Base-by-base conservation (phyloP, 75 land plant species). In the Chamaecyparis obtusa region DNA sequence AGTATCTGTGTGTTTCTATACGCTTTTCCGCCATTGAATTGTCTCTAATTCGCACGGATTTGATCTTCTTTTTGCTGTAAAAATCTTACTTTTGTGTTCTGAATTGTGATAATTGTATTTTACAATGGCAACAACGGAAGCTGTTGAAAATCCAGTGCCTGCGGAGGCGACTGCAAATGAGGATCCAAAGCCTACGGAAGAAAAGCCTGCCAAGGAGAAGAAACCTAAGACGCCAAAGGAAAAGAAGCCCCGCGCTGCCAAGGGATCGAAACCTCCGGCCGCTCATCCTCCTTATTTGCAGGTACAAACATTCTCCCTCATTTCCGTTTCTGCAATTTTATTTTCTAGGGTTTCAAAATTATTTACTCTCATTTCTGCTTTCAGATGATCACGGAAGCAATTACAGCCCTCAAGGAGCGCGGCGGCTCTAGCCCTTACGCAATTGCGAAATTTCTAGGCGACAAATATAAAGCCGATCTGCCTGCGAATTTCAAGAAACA, bases 351-450 rank as follows among this genome's bases (percentile, higher is more conserved):
- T 41, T 80, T 80, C 27, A 43, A 44, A 44, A 24, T 48, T 10
- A 3, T 9, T 80, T 21, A 10, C 44, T 16, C n/a, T 2, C 15
- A 14, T 13, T 51, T 51, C 15, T 51, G 16, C 67, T 74, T 74
- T 37, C 91, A 97, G 97, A 97, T 97, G 99, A 85, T 94, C 35
- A 83, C 78, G 80, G 99, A 97, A 27, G 99, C 99, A 85, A 94
- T 97, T 57, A 86, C 80, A 32, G 69, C 96, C 15, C 71, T 95
- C 90, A 95, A 95, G 92, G 99, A 97, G 90, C 88, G 91, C 41
- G 92, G 90, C 1, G 98, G 98, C 15, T 95, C 98, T 64, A 96
- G 98, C 87, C 94, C 93, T 92, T 91, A 94, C 81, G 98, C 98
- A 69, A 95, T 96, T 41, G 85, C 92, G 33, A 96, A 94, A 89